Percentiles rank a stretch among this genome's conserved stretches.
These are phyloP conservation scores for Wallacemonas sp. DNA, from an alignment of 208 protist genomes.

Conservation along the genomic window DNA sequence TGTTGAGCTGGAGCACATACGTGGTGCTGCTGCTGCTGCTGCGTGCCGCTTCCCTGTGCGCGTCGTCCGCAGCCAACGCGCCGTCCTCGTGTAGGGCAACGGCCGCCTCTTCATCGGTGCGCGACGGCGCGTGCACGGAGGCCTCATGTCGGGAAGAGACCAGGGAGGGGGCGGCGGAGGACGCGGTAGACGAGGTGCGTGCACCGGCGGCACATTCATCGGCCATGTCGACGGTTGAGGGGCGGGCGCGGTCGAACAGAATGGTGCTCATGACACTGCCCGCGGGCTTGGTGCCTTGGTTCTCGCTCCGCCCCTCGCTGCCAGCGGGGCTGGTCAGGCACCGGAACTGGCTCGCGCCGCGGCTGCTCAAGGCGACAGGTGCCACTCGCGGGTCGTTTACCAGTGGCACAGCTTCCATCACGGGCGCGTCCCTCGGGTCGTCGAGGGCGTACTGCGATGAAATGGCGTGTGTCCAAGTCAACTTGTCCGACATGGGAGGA, in stretches of 20 bases:
- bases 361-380: background rate
- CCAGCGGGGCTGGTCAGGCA: background rate
- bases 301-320: background rate
- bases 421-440: too few relatives aligned
- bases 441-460: too few relatives aligned
- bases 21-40: background rate
- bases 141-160: too few relatives aligned
- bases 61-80: background rate
- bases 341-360: too few relatives aligned
- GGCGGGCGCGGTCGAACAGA: constrained; percentile 7
- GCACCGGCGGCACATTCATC: too few relatives aligned
- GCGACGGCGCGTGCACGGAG: background rate
- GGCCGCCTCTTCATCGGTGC: background rate
- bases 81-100: background rate
- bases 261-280: constrained; percentile 11
- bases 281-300: background rate
- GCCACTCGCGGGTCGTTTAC: too few relatives aligned
- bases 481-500: too few relatives aligned
- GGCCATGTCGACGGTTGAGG: background rate
- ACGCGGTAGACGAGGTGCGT: too few relatives aligned
- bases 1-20: background rate
- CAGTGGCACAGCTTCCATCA: too few relatives aligned
- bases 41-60: background rate
- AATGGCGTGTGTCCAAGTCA: too few relatives aligned
- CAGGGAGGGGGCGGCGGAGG: too few relatives aligned